Evolutionary conservation across 2,329 filamentous ascomycete species (phyloP).

Genomic region (Microsporum ferrugineum): DNA sequence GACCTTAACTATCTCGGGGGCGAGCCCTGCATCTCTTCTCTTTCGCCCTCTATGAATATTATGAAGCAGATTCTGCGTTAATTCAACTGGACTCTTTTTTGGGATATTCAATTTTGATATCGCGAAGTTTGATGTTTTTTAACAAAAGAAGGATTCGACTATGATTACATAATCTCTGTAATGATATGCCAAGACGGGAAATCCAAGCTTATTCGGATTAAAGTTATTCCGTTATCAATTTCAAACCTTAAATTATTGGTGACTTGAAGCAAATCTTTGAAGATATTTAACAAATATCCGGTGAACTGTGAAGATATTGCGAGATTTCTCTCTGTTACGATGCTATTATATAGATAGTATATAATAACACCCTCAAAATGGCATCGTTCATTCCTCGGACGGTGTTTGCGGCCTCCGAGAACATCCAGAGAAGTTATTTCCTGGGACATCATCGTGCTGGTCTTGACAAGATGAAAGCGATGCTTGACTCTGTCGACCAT

Average conservation of each 20-base stretch:
- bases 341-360: neutral
- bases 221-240: neutral
- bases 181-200: neutral
- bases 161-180: neutral
- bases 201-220: neutral
- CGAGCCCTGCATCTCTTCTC: neutral
- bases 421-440: slow-evolving; percentile 82
- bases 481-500: slow-evolving; percentile 70
- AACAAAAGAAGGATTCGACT: neutral
- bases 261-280: neutral
- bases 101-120: neutral
- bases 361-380: neutral
- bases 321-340: neutral
- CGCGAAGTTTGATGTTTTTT: neutral
- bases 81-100: neutral
- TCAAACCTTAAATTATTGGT: neutral
- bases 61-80: too few species aligned
- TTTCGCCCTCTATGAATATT: neutral
- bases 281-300: neutral
- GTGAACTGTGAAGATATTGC: neutral
- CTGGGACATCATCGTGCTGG: slow-evolving; percentile 83
- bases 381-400: slow-evolving; percentile 59
- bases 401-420: slow-evolving; percentile 59
- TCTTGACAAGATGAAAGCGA: slow-evolving; percentile 66
- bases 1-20: neutral